Evolutionary conservation across 208 protist species (phyloP), one percentile per base, ranked within the genome.

Genomic region (Borovskyia barvae): DNA sequence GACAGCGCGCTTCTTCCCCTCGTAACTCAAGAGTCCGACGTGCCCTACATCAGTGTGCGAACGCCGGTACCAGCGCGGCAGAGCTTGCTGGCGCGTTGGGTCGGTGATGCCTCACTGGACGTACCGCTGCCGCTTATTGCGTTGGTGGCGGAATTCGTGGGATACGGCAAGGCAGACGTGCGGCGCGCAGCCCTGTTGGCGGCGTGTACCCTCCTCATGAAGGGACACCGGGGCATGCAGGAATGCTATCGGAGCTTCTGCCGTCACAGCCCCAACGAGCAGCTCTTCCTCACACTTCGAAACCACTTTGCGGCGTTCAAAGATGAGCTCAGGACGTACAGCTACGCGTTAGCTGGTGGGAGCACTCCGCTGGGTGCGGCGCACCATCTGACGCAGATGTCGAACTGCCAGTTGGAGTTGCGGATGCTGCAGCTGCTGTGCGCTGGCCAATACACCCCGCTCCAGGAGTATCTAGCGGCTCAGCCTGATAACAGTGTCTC

Each of bases 391-490:
- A 51, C 22, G 39, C 48, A 59, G 32, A 71, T 74, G 63, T 5
- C 53, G 4, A 58, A 71, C 33, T 54, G 52, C 29, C 52, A 48
- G 6, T 49, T 75, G 30, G 66, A 87, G 63, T 50, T 90, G 39
- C 59, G 64, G 57, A 66, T 90, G 25, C 43, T 89, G 15, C 79
- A 90, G 64, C 74, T 85, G 24, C 45, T 92, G 14, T 89, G 81
- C 54, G 79, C 82, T 0, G 82, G 79, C 0, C 82, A 92, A 53
- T 81, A 72, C 55, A 33, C 49, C 5, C 65, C 67, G 8, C 40
- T 85, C 36, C 85, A 92, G 62, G 75, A 79, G 4, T 85, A 85
- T 45, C 61, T 92, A 1, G 45, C 70, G 4, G 42, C 71, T 24
- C 85, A 92, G 77, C 71, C 72, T 2, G 73, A 79, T 36, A 90